A percentile compares a stretch with the other conserved stretches of the same genome.
Evolutionary conservation across 306 rosid species (phyloP).

Genomic region (Castanea mollissima): DNA sequence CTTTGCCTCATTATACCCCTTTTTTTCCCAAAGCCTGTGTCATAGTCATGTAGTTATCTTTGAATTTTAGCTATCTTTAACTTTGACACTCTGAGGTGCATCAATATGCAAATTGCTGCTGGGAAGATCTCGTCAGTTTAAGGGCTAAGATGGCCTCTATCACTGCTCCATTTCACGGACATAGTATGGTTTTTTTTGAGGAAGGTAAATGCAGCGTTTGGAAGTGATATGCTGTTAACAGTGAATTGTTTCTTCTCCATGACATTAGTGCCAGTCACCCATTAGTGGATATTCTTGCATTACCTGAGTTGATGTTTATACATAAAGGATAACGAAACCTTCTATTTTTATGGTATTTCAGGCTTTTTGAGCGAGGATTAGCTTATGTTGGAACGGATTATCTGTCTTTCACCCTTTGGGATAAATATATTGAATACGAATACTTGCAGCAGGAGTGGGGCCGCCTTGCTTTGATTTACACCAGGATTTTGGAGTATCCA

Average conservation of each 20-base stretch:
- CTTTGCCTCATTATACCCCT: slow-evolving; percentile 14
- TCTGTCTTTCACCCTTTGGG: slow-evolving; percentile 93
- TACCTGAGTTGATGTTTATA: slow-evolving; percentile 34
- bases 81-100: slow-evolving; percentile 84
- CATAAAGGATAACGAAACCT: slow-evolving; percentile 37
- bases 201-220: slow-evolving; percentile 99
- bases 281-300: slow-evolving; percentile 51
- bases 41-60: slow-evolving; percentile 60
- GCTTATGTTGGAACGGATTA: slow-evolving; percentile 98
- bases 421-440: slow-evolving; percentile 94
- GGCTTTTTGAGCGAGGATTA: slow-evolving; percentile 97
- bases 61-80: slow-evolving; percentile 65
- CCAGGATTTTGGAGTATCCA: slow-evolving; percentile 89
- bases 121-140: slow-evolving; percentile 97
- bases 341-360: slow-evolving; percentile 42
- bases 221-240: slow-evolving; percentile 92
- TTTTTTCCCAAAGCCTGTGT: slow-evolving; percentile 27
- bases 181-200: slow-evolving; percentile 81
- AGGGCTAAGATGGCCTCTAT: slow-evolving; percentile 98
- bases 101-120: slow-evolving; percentile 98
- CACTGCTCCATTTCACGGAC: slow-evolving; percentile 96
- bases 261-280: slow-evolving; percentile 65
- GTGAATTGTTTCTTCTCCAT: slow-evolving; percentile 81
- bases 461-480: slow-evolving; percentile 79
- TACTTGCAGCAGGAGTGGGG: slow-evolving; percentile 98